Base-by-base conservation (phyloP, 2,329 filamentous ascomycete species). In the Tolypocladium sp. region DNA sequence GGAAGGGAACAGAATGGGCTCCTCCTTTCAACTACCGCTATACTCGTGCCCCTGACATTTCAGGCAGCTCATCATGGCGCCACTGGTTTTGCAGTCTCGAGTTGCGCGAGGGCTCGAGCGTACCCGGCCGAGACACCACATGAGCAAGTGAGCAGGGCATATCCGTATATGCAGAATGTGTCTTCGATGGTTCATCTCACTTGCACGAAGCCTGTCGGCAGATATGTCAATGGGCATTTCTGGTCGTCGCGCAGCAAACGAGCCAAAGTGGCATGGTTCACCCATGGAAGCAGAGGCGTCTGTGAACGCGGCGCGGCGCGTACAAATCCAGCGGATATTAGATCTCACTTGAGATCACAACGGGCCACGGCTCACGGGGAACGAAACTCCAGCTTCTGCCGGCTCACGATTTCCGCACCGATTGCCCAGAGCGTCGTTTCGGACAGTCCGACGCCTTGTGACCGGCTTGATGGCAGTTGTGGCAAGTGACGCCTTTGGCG, bases 401-500 rank as follows among this genome's bases (percentile, higher is more conserved):
- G 20, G 38, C 53, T 55, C 57, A 59, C 20, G 38, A 22, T 30
- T 37, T 30, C 22, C 57, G 22, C 27, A 4, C 25, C 17, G 33
- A 35, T 8, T 35, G 15, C 15, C 63, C 33, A 61, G 61, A 60
- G 56, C 57, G 61, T 63, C 64, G 62, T 33, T 63, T 74, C 2
- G 83, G 79, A 67, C 86, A 89, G 25, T 85, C 78, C 55, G 70
- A 73, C 57, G 77, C 77, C 62, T 79, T 81, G 70, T 90, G 88
- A 1, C 86, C 86, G 40, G 76, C 74, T 63, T 83, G 77, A 20
- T 84, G 82, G 68, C 87, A 90, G 22, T 74, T 79, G 71, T 81
- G 83, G 69, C 88, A 90, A 53, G 75, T 76, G 63, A 71, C 65
- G 30, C 64, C 37, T 54, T 68, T 69, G 57, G 57, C 58, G 52